Base-by-base conservation (phyloP, 2,329 filamentous ascomycete genomes). In the Simplicillium sp. region DNA sequence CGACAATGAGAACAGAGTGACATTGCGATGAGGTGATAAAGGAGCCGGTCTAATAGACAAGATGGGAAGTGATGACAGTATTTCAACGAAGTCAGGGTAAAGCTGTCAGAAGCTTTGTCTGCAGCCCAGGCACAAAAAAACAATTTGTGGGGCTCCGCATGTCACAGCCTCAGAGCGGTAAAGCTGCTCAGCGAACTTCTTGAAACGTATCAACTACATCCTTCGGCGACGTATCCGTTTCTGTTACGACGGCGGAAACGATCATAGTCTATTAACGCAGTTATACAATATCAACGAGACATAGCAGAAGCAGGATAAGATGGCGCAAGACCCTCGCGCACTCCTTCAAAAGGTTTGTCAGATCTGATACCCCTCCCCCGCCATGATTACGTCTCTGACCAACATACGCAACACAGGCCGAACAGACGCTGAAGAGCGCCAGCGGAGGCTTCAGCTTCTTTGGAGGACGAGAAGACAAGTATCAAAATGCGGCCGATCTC, bases 401-500 rank as follows among this genome's bases (percentile, higher is more conserved):
- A 37, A 12, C 29, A 35, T 20, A 38, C 33, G 37, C 8, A 11
- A 34, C 42, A 50, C 59, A 96, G 89, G 92, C 92, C 67, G 87
- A 96, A 57, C 94, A 92, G 70, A 74, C 80, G 39, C 75, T 85
- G 18, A 67, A 80, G 53, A 71, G 82, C 50, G 89, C 90, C 33
- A 71, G 77, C 15, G 71, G 84, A 20, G 89, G 89, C 53, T 96
- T 95, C 67, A 86, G 81, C 60, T 80, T 95, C 65, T 96, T 98
- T 54, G 86, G 88, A 34, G 86, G 86, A 36, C 77, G 81, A 44
- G 76, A 85, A 54, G 88, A 95, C 48, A 97, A 96, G 64, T 89
- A 86, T 57, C 85, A 94, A 66, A 80, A 82, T 65, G 90, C 90
- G 12, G 87, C 85, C 48, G 88, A 96, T 51, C 70, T 92, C 48